phyloP scores from a whole-genome alignment of 257 asterid species.

The Rhazya stricta region DNA sequence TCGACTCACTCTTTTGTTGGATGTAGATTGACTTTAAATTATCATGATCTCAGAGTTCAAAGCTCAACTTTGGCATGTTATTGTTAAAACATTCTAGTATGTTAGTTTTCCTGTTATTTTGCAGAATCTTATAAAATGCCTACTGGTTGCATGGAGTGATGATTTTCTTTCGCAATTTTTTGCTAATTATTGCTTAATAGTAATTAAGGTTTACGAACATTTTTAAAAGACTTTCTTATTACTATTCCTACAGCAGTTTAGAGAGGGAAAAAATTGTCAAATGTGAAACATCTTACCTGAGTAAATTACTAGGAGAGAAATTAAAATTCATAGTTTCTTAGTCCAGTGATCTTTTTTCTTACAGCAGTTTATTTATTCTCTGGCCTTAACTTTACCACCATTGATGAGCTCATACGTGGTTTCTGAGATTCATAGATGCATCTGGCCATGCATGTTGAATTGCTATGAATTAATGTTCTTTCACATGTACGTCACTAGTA shows the following conservation, averaged over 20 bases:
- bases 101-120: neutral
- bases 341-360: neutral
- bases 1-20: neutral
- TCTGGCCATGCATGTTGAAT: neutral
- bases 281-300: neutral
- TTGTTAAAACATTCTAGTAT: neutral
- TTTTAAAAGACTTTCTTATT: neutral
- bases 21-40: neutral
- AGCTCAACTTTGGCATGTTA: neutral
- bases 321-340: neutral
- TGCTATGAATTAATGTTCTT: neutral
- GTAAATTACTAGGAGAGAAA: neutral
- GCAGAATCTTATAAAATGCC: neutral
- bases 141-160: neutral
- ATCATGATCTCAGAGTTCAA: neutral
- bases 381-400: neutral
- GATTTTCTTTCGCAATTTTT: neutral
- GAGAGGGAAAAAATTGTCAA: no score
- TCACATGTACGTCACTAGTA: constrained; percentile 32
- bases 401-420: neutral
- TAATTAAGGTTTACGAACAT: neutral
- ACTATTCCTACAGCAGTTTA: neutral
- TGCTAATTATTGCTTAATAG: neutral
- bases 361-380: neutral
- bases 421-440: neutral